phyloP scores from a whole-genome alignment of 306 rosid genomes.

The Ormosia semicastrata region DNA sequence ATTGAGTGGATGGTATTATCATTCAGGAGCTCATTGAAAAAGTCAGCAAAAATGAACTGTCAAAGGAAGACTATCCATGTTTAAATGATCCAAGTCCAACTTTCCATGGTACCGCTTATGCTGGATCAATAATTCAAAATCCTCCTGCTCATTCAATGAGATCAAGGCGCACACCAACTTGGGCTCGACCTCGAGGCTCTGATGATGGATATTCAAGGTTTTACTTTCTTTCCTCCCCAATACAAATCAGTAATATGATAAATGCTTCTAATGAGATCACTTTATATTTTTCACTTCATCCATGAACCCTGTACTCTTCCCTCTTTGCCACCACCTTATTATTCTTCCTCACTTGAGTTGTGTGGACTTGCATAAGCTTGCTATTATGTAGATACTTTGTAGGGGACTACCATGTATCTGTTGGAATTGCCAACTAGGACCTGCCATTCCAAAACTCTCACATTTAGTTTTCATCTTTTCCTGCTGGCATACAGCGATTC shows the following conservation, averaged over 20 bases:
- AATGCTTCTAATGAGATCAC: conserved; percentile 16
- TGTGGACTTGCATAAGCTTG: conserved; percentile 18
- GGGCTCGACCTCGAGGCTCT: conserved; percentile 89
- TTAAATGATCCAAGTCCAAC: conserved; percentile 84
- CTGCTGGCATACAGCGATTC: conserved; percentile 60
- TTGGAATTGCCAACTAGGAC: background rate
- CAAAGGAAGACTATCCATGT: conserved; percentile 89
- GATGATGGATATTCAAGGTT: conserved; percentile 98
- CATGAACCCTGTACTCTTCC: background rate
- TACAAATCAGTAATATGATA: conserved; percentile 8
- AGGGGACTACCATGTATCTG: background rate
- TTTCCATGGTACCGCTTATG: conserved; percentile 57
- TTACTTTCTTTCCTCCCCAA: conserved; percentile 16
- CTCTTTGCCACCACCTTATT: background rate
- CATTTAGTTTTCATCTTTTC: conserved; percentile 16
- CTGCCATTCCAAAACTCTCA: conserved; percentile 2
- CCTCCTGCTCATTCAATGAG: conserved; percentile 80
- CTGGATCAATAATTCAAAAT: conserved; percentile 42
- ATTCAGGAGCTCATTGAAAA: conserved; percentile 86
- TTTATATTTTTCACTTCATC: background rate
- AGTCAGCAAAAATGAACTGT: conserved; percentile 71
- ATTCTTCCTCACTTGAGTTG: background rate
- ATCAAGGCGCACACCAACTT: conserved; percentile 82
- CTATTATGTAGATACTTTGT: conserved; percentile 6
- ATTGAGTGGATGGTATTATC: conserved; percentile 12